These are phyloP conservation scores for Aegilops umbellulata DNA, from an alignment of 176 grass and related monocot species.

Conservation along the genomic window DNA sequence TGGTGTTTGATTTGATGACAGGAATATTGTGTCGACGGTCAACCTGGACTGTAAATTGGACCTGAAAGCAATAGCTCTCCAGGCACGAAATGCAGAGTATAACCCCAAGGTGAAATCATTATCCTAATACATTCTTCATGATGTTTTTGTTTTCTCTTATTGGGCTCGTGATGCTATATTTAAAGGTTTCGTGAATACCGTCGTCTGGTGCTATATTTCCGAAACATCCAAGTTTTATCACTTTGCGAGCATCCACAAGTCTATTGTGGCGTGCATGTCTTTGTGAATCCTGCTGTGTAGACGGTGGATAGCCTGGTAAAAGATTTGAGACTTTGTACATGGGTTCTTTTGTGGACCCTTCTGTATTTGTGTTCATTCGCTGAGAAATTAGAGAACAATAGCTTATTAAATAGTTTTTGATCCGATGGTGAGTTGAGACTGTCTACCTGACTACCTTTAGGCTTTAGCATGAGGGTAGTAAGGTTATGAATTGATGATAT, in stretches of 20 bases:
- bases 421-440: not conserved
- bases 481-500: not conserved
- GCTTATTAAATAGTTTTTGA: not conserved
- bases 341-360: not conserved
- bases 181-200: not conserved
- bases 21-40: slow-evolving; percentile 86
- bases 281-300: not conserved
- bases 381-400: not conserved
- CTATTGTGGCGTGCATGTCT: not conserved
- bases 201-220: not conserved
- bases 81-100: slow-evolving; percentile 85
- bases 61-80: slow-evolving; percentile 79
- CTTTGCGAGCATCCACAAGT: not conserved
- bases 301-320: not conserved
- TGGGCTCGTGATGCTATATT: not conserved
- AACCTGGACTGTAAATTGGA: slow-evolving; percentile 87
- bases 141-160: not conserved
- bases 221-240: not conserved
- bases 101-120: slow-evolving; percentile 62
- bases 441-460: not conserved
- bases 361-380: not conserved
- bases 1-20: slow-evolving; percentile 19
- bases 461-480: not conserved
- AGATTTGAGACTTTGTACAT: not conserved
- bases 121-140: not conserved